Conservation (phyloP, 2,329 filamentous ascomycete species). For the Fusarium agapanthi region DNA sequence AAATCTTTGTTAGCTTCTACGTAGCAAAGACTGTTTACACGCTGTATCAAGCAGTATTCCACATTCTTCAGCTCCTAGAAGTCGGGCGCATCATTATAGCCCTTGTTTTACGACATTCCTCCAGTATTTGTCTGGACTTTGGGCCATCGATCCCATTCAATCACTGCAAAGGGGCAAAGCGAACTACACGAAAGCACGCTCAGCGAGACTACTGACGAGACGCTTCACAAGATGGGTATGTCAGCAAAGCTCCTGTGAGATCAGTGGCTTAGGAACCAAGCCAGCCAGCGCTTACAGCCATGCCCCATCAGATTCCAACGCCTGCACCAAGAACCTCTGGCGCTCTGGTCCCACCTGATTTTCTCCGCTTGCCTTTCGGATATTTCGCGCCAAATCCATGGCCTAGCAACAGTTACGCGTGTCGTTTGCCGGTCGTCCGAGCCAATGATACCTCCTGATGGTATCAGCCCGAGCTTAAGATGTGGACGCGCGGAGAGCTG, state of each 20-base stretch:
- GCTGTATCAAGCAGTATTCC: not conserved
- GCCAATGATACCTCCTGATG: not conserved
- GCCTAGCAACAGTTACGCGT: not conserved
- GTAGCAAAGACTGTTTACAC: not conserved
- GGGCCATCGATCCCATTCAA: not conserved
- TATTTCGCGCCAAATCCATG: not conserved
- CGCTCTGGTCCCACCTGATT: not conserved
- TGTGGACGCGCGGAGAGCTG: not conserved
- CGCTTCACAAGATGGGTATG: not conserved
- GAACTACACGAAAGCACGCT: not conserved
- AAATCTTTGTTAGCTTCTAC: not conserved
- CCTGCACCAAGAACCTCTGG: not conserved
- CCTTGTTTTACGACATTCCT: not conserved
- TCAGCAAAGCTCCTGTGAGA: not conserved
- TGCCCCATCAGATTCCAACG: not conserved
- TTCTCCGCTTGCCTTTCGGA: not conserved
- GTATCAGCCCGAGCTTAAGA: not conserved
- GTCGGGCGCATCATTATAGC: not conserved
- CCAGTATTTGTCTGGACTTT: too few species aligned
- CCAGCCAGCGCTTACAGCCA: not conserved
- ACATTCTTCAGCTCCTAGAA: not conserved
- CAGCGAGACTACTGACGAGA: not conserved
- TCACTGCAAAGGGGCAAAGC: not conserved
- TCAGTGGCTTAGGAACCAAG: not conserved
- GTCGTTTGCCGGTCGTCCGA: not conserved